phyloP scores from a whole-genome alignment of 2,329 filamentous ascomycete genomes.

The Alternaria triticina region DNA sequence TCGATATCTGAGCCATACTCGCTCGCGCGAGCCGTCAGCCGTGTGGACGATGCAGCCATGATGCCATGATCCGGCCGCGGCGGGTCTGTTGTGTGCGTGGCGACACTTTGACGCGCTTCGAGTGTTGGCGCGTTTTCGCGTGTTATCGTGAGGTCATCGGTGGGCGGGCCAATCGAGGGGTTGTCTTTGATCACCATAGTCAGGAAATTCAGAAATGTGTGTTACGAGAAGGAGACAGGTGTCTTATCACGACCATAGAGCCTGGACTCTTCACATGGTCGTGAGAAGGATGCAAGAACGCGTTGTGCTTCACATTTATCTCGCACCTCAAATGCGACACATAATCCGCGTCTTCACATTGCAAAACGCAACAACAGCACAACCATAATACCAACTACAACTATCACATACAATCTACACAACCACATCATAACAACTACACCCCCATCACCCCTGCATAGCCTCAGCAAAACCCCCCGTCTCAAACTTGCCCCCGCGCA shows the following conservation, averaged over 20 bases:
- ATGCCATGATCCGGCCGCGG: conserved; percentile 25
- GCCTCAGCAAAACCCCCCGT: not conserved
- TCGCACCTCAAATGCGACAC: not conserved
- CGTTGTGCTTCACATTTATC: not conserved
- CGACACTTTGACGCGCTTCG: conserved; percentile 15
- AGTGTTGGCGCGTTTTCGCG: conserved; percentile 19
- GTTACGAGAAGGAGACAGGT: not conserved
- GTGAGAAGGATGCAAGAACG: not conserved
- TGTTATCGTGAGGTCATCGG: conserved; percentile 23
- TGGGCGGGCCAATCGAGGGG: conserved; percentile 2
- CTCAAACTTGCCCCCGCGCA: conserved; percentile 1
- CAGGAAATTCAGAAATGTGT: not conserved
- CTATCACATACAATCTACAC: not conserved
- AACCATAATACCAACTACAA: not conserved
- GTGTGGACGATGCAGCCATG: conserved; percentile 28
- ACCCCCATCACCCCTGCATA: not conserved
- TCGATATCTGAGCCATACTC: conserved; percentile 71
- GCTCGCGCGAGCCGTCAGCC: conserved; percentile 44
- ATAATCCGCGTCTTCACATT: not conserved
- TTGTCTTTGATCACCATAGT: not conserved
- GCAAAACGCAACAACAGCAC: not conserved
- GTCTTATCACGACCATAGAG: not conserved
- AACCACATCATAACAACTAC: not conserved
- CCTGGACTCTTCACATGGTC: not conserved
- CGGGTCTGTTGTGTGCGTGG: conserved; percentile 9